Base-by-base conservation (phyloP, 2,329 filamentous ascomycete genomes). In the Alternaria sp. region DNA sequence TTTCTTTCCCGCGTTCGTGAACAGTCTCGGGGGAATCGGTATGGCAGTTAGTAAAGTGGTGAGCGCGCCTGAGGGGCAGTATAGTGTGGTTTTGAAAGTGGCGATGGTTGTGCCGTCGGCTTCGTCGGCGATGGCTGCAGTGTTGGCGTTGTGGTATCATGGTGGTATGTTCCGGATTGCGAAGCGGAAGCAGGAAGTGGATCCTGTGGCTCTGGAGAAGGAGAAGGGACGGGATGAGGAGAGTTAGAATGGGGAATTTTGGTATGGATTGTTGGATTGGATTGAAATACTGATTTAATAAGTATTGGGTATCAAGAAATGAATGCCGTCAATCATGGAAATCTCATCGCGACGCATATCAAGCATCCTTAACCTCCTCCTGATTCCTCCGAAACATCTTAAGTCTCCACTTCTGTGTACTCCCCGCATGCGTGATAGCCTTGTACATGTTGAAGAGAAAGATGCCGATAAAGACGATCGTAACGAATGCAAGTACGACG, bases 11-110 rank as follows among this genome's bases (percentile, higher is more conserved):
- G 74, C 71, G 15, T 50, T 72, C 57, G 62, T 86, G 55, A 86
- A 86, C 70, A 83, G 82, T 14, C 66, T 84, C 14, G 85, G 84
- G 6, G 86, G 86, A 2, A 66, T 87, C 26, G 78, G 87, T 7
- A 83, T 82, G 2, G 85, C 85, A 1, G 66, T 87, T 6, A 41
- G 37, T 41, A 41, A 41, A 41, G 37, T 18, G 8, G 78, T 85
- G 5, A 83, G 82, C 66, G 80, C 87, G 5, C 86, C 86, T 63
- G 80, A 75, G 11, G 83, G 84, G 54, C 70, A 72, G 45, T 75
- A 72, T 37, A 74, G 69, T 44, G 75, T 83, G 37, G 84, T 83
- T 20, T 82, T 82, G 6, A 73, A 79, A 11, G 71, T 80, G 4
- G 83, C 81, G 0, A 76, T 82, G 4, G 78, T 79, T 23, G 71